Conservation (phyloP, 2,329 filamentous ascomycete species). For the Ophiocordyceps camponoti-leonardi region DNA sequence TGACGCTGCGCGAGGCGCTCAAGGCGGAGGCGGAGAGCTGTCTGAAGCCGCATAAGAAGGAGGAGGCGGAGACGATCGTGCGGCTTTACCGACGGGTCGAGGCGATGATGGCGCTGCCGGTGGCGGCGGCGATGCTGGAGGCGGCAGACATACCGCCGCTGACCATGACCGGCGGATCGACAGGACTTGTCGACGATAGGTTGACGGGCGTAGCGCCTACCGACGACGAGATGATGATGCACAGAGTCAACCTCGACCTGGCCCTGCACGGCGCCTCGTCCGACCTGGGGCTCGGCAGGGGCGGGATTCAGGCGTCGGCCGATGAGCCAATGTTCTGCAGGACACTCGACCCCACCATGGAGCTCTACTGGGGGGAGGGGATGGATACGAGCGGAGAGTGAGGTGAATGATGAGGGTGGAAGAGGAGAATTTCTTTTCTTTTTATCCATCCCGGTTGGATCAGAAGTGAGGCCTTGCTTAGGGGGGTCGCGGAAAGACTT, state of each 20-base stretch:
- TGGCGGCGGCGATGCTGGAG: conserved; percentile 23
- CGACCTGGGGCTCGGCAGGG: conserved; percentile 20
- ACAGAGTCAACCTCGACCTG: conserved; percentile 27
- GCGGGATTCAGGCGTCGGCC: conserved; percentile 12
- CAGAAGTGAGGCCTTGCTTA: no score
- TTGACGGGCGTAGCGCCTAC: conserved; percentile 20
- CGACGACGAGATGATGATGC: conserved; percentile 22
- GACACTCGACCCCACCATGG: conserved; percentile 20
- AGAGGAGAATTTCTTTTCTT: no score
- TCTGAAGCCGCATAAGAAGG: conserved; percentile 35
- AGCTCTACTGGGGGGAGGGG: conserved; percentile 23
- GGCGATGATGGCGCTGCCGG: conserved; percentile 36
- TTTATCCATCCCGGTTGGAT: no score
- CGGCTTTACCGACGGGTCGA: conserved; percentile 48
- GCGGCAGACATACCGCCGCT: conserved; percentile 20
- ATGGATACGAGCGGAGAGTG: conserved; percentile 14
- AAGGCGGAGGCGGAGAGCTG: conserved; percentile 40
- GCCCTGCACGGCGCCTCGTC: conserved; percentile 19
- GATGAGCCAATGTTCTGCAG: conserved; percentile 22
- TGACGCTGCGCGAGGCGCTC: conserved; percentile 44
- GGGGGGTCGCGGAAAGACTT: no score
- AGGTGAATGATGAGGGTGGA: neutral
- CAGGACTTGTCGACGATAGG: conserved; percentile 22
- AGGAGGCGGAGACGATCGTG: conserved; percentile 44
- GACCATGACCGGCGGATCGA: conserved; percentile 19